Evolutionary conservation across 306 rosid species (phyloP), one percentile per base, ranked within the genome.

Genomic region (Vicia faba): DNA sequence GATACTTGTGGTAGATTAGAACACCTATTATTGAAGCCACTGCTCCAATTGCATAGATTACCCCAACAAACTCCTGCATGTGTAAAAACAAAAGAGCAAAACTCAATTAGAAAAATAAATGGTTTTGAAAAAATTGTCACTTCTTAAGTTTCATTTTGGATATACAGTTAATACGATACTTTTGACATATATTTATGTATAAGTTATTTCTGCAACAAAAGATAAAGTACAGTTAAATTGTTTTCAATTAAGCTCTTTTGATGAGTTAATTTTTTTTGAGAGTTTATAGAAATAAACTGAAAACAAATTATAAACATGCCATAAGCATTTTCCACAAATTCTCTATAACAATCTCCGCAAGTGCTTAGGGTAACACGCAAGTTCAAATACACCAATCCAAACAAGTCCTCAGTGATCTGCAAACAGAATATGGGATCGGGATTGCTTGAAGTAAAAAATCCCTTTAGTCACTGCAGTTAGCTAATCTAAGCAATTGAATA

Each of bases 41-140:
- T 20, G 96, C 90, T 20, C 95, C 91, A n/a, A 89, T 65, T 14
- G 95, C 93, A 68, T 83, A 85, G 19, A 89, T 85, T 38, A 83
- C 59, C 31, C 96, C 96, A 31, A 89, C 87, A 38, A 87, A 85
- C 64, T 89, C 96, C 95, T 89, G 85, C 49, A 65, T 48, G 6
- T 20, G 20, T 0, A 61, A 13, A 53, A 19, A 57, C 15, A 70
- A 43, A 8, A 55, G 25, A 70, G 28, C 5, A 61, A 61, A 39
- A 40, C 13, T 28, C 10, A 0, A 43, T 64, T 20, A 62, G 19
- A 23, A 20, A 61, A 20, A 18, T 4, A 3, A 6, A 19, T 61
- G 18, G 19, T 4, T 5, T 26, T 40, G 13, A 44, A 62, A 54
- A 29, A 59, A 44, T 15, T 39, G 46, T 74, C 23, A 18, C 1